A percentile compares a stretch with the other conserved stretches of the same genome.
These are phyloP conservation scores for Aspergillaceae sp. DNA, from an alignment of 2,329 filamentous ascomycete species.

Conservation along the genomic window DNA sequence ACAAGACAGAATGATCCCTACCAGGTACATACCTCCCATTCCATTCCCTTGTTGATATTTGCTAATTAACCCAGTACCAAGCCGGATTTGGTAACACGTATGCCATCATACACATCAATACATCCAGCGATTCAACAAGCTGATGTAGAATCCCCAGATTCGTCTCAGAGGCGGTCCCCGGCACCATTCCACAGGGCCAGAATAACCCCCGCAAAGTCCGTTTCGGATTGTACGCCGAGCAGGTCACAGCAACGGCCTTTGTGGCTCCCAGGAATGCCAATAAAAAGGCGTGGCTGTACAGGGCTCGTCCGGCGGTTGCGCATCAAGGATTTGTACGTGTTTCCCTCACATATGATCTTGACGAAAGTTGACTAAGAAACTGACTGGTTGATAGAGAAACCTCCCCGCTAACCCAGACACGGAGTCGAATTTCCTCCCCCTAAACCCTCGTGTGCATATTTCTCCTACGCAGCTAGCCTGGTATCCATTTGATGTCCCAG, in stretches of 20 bases:
- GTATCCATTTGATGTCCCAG: slow-evolving; percentile 49
- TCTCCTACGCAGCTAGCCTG: slow-evolving; percentile 49
- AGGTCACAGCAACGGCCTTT: slow-evolving; percentile 53
- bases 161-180: slow-evolving; percentile 30
- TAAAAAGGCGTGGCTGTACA: slow-evolving; percentile 52
- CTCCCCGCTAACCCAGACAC: slow-evolving; percentile 34
- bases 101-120: slow-evolving; percentile 10
- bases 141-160: slow-evolving; percentile 24
- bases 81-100: slow-evolving; percentile 47
- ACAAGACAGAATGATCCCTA: slow-evolving; percentile 48
- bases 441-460: slow-evolving; percentile 48
- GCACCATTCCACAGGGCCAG: slow-evolving; percentile 30
- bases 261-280: slow-evolving; percentile 49
- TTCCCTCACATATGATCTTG: no score
- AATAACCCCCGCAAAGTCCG: slow-evolving; percentile 31
- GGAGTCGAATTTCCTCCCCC: slow-evolving; percentile 25
- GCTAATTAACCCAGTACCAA: slow-evolving; percentile 40
- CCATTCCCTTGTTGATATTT: not conserved
- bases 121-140: slow-evolving; percentile 15
- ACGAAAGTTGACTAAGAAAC: not conserved
- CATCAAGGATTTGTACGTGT: slow-evolving; percentile 43
- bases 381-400: slow-evolving; percentile 29
- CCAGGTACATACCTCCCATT: slow-evolving; percentile 27
- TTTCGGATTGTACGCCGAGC: slow-evolving; percentile 29
- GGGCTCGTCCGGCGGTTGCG: slow-evolving; percentile 47